These are phyloP conservation scores for Cytospora paraplurivora DNA, from an alignment of 2,329 filamentous ascomycete species.

Conservation along the genomic window DNA sequence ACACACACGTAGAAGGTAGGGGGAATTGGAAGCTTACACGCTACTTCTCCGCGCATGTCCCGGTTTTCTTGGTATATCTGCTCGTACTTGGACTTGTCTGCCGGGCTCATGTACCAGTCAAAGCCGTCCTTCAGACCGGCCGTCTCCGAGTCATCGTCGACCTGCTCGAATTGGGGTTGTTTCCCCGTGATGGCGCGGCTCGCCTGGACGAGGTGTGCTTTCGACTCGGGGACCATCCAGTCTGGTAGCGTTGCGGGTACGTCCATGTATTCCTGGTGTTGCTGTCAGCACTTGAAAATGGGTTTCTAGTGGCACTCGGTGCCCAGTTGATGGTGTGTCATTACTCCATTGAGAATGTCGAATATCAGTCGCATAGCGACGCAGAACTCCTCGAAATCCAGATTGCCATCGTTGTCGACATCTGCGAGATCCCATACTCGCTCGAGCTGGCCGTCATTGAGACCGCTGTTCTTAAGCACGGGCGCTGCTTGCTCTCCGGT, in stretches of 20 bases:
- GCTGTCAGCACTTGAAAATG: slow-evolving; percentile 8
- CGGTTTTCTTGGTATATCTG: slow-evolving; percentile 95
- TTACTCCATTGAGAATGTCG: slow-evolving; percentile 92
- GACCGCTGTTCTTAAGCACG: slow-evolving; percentile 64
- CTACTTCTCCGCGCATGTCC: slow-evolving; percentile 80
- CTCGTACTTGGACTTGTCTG: slow-evolving; percentile 91
- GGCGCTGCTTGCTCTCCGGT: slow-evolving; percentile 64
- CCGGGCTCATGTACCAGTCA: slow-evolving; percentile 98
- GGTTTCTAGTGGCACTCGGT: not conserved
- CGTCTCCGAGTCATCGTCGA: slow-evolving; percentile 81
- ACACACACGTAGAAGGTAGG: too few relatives aligned
- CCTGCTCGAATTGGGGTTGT: slow-evolving; percentile 79
- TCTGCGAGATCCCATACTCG: slow-evolving; percentile 96
- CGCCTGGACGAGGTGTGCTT: slow-evolving; percentile 86
- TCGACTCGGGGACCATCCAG: slow-evolving; percentile 96
- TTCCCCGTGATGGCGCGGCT: slow-evolving; percentile 76
- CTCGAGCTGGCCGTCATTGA: slow-evolving; percentile 80
- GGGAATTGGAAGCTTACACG: slow-evolving; percentile 55
- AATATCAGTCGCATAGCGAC: slow-evolving; percentile 98
- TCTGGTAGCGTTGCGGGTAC: slow-evolving; percentile 86
- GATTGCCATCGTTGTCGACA: slow-evolving; percentile 93
- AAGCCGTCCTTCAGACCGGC: slow-evolving; percentile 92
- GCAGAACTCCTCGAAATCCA: slow-evolving; percentile 99
- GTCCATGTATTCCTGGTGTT: slow-evolving; percentile 75
- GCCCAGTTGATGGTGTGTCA: slow-evolving; percentile 27